Base-by-base conservation (phyloP, 768 basidiomycete genomes). In the Rhodotorula taiwanensis region DNA sequence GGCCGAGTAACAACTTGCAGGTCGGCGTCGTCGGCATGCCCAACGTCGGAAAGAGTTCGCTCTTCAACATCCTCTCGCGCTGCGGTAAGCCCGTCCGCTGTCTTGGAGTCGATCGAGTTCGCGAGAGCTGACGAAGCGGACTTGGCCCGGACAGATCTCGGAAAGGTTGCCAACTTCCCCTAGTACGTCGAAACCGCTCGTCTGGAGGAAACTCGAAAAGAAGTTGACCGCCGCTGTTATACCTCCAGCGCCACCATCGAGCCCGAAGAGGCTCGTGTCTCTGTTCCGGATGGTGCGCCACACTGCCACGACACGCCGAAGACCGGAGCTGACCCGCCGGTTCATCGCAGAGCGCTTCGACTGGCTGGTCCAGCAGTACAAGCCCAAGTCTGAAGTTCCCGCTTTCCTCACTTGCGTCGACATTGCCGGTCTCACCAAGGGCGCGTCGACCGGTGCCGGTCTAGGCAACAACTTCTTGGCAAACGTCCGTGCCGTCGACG, bases 1-100 rank as follows among this genome's bases (percentile, higher is more conserved):
- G 92, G 59, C 94, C 95, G 39, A 81, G 87, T 70, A 99, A 99
- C 80, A 98, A 98, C 81, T 83, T 98, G 75, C 89, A 93, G 83
- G 88, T 97, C 74, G 95, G 95, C 34, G 60, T 43, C 33, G 49
- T 44, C 55, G 91, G 88, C 89, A 75, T 77, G 95, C 44, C 94
- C 56, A 97, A 99, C 76, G 94, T 98, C 71, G 95, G 95, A 67
- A 98, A 99, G 78, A 92, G 89, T 0, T 95, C 92, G n/a, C 94
- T 98, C 78, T 99, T 99, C 84, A 99, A 99, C 77, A 87, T 81
- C 43, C 83, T 98, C 55, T 93, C 94, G 36, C 83, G 92, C 72
- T 90, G 89, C 66, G 89, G 89, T 89, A 36, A 45, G 82, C 75
- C 13, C 13, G 13, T 16, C 21, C 43, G 42, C n/a, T 23, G 30